Conservation (phyloP, 2,329 filamentous ascomycete species). For the Penicillium sp. region DNA sequence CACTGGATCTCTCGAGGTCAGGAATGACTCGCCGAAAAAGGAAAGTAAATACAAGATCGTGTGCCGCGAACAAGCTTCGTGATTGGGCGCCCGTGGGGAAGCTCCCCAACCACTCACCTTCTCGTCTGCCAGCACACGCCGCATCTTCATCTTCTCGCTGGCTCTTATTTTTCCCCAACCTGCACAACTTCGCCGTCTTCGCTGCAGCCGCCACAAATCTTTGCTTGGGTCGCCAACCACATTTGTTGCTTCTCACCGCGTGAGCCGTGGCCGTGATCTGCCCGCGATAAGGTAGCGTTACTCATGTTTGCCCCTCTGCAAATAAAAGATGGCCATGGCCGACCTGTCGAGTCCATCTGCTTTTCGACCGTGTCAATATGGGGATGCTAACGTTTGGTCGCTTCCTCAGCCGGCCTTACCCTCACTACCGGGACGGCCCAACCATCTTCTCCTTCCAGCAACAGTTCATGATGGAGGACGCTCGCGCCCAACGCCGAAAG, state of each 20-base stretch:
- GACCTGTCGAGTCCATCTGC: not conserved
- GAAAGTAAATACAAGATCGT: not conserved
- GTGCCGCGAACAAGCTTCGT: slow-evolving; percentile 1
- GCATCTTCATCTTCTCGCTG: slow-evolving; percentile 4
- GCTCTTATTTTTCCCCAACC: not conserved
- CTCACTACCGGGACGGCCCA: slow-evolving; percentile 33
- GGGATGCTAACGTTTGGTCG: slow-evolving; percentile 40
- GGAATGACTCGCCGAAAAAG: not conserved
- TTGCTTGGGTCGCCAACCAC: slow-evolving; percentile 2
- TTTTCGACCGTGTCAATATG: slow-evolving; percentile 22
- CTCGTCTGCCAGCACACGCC: slow-evolving; percentile 3
- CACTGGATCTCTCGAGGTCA: not conserved
- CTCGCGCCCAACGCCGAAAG: slow-evolving; percentile 21
- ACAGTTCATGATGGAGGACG: slow-evolving; percentile 35
- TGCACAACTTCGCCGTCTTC: not conserved
- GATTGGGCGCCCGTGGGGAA: slow-evolving; percentile 3
- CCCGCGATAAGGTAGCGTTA: slow-evolving; percentile 6
- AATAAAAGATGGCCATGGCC: not conserved
- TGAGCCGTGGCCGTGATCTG: slow-evolving; percentile 10
- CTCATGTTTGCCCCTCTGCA: not conserved
- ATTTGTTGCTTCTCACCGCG: slow-evolving; percentile 7
- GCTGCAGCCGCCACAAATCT: not conserved
- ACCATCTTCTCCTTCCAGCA: slow-evolving; percentile 39
- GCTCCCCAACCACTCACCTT: slow-evolving; percentile 8
- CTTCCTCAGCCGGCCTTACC: slow-evolving; percentile 39